Conservation (phyloP, 768 basidiomycete species). For the Podaxis pistillaris region DNA sequence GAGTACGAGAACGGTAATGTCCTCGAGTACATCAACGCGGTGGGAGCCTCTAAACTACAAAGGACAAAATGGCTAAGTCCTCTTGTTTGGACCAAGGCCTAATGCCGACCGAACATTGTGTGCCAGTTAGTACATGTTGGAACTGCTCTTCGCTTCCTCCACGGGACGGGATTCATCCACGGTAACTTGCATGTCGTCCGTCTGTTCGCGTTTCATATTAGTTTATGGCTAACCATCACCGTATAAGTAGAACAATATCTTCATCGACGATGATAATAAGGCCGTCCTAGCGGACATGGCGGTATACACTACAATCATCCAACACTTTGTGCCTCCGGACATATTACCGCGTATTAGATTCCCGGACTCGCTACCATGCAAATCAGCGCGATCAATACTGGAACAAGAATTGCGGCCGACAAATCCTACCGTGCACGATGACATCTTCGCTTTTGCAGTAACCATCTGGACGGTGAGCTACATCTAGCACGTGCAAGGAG, state of each 20-base stretch:
- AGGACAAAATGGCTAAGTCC: background rate
- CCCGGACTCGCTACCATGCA: conserved; percentile 1
- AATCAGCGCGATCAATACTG: background rate
- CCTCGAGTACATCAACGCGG: background rate
- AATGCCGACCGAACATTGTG: background rate
- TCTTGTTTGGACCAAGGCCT: background rate
- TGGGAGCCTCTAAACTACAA: background rate
- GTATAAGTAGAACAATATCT: background rate
- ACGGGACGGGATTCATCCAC: background rate
- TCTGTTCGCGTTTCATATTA: background rate
- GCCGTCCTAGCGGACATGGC: background rate
- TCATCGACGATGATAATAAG: background rate
- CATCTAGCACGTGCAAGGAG: too few relatives aligned
- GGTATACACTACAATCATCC: background rate
- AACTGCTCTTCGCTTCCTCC: background rate
- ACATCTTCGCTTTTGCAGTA: conserved; percentile 5
- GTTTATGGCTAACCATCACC: background rate
- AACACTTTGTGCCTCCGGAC: background rate
- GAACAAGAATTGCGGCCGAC: background rate
- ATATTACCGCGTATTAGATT: background rate
- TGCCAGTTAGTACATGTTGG: background rate
- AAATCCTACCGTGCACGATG: background rate
- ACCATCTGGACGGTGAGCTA: background rate
- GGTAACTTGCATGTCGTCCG: conserved; percentile 3
- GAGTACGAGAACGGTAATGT: conserved; percentile 7